Base-by-base conservation (phyloP, 257 asterid species). In the Linderniella brevidens region DNA sequence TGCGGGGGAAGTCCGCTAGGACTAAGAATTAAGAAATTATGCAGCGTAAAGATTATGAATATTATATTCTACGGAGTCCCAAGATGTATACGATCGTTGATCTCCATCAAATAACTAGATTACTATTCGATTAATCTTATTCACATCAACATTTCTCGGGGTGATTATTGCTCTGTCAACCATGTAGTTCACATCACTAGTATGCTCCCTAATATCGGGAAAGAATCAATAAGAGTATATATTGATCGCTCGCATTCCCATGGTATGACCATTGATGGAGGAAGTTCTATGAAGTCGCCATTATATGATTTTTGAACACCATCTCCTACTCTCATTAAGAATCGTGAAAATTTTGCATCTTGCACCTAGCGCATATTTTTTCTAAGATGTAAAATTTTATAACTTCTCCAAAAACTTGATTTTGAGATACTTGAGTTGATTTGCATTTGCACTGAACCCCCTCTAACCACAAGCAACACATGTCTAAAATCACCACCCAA, bases 31-130 rank as follows among this genome's bases (percentile, higher is more conserved):
- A 9, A 39, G 15, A 38, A 40, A 52, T 11, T 52, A 46, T 3
- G 11, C 12, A 12, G 1, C 1, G 17, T 17, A 19, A 17, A 52
- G 16, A 52, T 19, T 39, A 8, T 19, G 8, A 8, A 4, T 4
- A 38, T 52, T 47, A 52, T 52, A 36, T n/a, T 17, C 38, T 0
- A 52, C 19, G 8, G 38, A 47, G 13, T 47, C 17, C 37, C 38
- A 5, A 10, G 38, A 47, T 0, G 38, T 47, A 0, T 47, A 47
- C 1, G 12, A 3, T 13, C 11, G 11, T 17, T 20, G 36, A 3
- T 47, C 17, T 0, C 39, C 39, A 47, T 8, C 10, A 47, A 47
- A 47, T 4, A 18, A 18, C 14, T 4, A 3, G 3, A 9, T 38
- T 2, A 38, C 3, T 1, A 9, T 38, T 38, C 8, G 5, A 38